phyloP scores from a whole-genome alignment of 2,329 filamentous ascomycete genomes.

The Cercospora canescens region DNA sequence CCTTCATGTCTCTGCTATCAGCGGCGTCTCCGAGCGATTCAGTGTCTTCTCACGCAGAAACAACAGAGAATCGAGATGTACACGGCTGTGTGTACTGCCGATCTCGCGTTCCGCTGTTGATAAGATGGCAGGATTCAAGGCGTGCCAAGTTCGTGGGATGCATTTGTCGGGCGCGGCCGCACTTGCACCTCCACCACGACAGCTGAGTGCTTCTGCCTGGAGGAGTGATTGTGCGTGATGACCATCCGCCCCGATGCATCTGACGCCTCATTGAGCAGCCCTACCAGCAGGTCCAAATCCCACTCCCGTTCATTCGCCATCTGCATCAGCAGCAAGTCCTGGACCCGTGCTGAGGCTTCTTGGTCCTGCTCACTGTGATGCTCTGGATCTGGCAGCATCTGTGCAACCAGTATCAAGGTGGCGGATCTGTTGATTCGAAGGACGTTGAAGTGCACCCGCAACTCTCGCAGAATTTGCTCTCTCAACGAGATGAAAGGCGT shows the following conservation, averaged over 20 bases:
- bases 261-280: neutral
- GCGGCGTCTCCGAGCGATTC: no score
- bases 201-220: neutral
- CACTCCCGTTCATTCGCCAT: neutral
- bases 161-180: neutral
- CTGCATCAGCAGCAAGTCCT: neutral
- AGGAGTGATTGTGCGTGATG: neutral
- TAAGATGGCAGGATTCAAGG: no score
- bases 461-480: neutral
- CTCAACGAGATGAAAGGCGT: neutral
- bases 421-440: neutral
- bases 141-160: neutral
- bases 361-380: neutral
- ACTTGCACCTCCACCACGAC: neutral
- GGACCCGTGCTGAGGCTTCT: neutral
- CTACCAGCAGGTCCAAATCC: neutral
- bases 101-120: no score
- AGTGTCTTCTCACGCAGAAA: no score
- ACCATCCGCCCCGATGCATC: neutral
- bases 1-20: no score
- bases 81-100: no score
- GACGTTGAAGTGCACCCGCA: neutral
- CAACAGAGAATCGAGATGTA: no score
- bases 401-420: neutral
- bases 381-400: neutral